Evolutionary conservation across 257 asterid species (phyloP).

Genomic region (Primulina eburnea): DNA sequence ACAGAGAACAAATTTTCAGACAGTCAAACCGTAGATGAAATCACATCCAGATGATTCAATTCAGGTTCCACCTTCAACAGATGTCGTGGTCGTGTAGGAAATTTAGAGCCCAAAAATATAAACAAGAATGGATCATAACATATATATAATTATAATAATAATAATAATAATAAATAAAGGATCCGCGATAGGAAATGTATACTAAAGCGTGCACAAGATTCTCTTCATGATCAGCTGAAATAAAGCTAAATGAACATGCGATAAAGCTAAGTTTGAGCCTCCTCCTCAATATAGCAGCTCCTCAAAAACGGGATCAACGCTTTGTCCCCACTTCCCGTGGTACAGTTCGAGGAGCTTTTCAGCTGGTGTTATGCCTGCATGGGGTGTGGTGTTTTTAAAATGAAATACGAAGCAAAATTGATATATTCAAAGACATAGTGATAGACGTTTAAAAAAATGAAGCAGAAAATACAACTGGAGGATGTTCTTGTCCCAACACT

Average conservation of each 20-base stretch:
- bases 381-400: slow-evolving; percentile 2
- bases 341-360: slow-evolving; percentile 84
- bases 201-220: neutral
- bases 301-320: slow-evolving; percentile 79
- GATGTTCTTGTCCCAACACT: neutral
- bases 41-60: too few species aligned
- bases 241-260: neutral
- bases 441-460: neutral
- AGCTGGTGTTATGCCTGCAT: slow-evolving; percentile 84
- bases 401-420: slow-evolving; percentile 3
- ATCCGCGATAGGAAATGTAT: neutral
- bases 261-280: slow-evolving; percentile 1
- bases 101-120: too few species aligned
- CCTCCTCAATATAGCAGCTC: slow-evolving; percentile 71
- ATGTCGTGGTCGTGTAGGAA: too few species aligned
- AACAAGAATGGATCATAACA: too few species aligned
- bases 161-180: too few species aligned
- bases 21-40: too few species aligned
- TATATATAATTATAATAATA: too few species aligned
- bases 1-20: too few species aligned
- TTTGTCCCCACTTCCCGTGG: slow-evolving; percentile 89
- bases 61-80: too few species aligned
- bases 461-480: neutral
- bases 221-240: neutral
- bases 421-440: neutral